These are phyloP conservation scores for Alternaria metachromatica DNA, from an alignment of 2,329 filamentous ascomycete species.

Conservation along the genomic window DNA sequence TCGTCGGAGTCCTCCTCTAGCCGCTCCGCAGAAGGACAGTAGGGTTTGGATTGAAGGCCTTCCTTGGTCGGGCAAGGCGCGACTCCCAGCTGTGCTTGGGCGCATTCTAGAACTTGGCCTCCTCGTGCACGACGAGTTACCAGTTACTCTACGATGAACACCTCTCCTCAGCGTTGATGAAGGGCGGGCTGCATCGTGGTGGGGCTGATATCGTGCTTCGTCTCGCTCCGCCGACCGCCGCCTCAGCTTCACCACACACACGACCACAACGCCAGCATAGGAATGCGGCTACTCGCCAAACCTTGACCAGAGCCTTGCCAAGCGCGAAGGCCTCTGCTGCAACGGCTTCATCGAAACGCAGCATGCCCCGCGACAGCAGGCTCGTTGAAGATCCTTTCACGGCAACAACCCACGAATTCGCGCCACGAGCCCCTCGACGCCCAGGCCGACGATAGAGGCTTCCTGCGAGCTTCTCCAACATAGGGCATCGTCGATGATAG, in stretches of 20 bases:
- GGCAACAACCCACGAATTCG: neutral
- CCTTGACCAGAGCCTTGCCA: neutral
- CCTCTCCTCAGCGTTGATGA: neutral
- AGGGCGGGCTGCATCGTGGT: neutral
- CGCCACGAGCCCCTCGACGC: neutral
- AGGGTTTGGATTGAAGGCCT: no score
- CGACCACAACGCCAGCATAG: neutral
- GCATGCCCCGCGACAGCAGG: neutral
- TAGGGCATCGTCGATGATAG: neutral
- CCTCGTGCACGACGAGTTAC: fast-evolving
- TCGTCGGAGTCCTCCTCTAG: neutral
- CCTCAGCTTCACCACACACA: neutral
- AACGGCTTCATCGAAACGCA: neutral
- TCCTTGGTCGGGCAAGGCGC: neutral
- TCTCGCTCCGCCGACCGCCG: neutral
- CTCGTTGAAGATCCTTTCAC: neutral
- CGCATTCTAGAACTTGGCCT: fast-evolving
- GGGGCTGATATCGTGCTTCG: constrained; percentile 1
- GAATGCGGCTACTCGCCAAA: neutral
- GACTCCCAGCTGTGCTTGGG: neutral
- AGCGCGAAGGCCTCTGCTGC: neutral
- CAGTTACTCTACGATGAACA: fast-evolving
- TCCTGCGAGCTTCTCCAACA: neutral
- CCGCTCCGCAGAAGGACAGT: neutral
- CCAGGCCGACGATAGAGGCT: neutral